Evolutionary conservation across 257 asterid genomes (phyloP).

Genomic region (Anisodus acutangulus): DNA sequence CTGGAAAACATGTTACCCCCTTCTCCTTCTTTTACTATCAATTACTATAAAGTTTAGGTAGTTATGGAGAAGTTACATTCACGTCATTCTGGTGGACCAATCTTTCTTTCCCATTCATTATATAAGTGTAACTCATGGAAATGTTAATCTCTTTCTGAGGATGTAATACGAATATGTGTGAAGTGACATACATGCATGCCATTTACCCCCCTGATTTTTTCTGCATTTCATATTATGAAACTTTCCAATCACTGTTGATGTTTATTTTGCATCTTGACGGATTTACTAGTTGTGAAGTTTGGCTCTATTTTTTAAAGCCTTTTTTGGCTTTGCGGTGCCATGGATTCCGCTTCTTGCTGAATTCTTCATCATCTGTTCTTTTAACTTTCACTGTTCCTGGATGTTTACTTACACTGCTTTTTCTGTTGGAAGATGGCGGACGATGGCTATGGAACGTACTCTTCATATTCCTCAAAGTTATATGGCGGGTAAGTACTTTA

Average conservation of each 20-base stretch:
- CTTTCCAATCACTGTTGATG: not conserved
- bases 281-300: not conserved
- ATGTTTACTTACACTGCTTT: conserved; percentile 28
- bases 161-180: not conserved
- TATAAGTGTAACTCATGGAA: not conserved
- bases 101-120: not conserved
- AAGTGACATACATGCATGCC: conserved; percentile 1
- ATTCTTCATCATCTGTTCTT: conserved; percentile 28
- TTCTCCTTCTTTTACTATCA: not conserved
- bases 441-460: conserved; percentile 58
- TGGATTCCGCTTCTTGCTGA: conserved; percentile 25
- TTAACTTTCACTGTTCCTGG: not conserved
- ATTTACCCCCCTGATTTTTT: not conserved
- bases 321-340: not conserved
- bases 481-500: conserved; percentile 65
- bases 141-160: not conserved
- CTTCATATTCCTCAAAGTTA: conserved; percentile 66
- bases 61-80: not conserved
- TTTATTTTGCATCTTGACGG: conserved; percentile 12
- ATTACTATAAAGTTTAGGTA: not conserved
- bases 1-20: not conserved
- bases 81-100: not conserved
- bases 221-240: not conserved
- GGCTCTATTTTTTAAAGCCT: not conserved
- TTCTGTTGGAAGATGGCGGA: conserved; percentile 65